phyloP scores from a whole-genome alignment of 805 yeast species.

The Brettanomyces sp. region DNA sequence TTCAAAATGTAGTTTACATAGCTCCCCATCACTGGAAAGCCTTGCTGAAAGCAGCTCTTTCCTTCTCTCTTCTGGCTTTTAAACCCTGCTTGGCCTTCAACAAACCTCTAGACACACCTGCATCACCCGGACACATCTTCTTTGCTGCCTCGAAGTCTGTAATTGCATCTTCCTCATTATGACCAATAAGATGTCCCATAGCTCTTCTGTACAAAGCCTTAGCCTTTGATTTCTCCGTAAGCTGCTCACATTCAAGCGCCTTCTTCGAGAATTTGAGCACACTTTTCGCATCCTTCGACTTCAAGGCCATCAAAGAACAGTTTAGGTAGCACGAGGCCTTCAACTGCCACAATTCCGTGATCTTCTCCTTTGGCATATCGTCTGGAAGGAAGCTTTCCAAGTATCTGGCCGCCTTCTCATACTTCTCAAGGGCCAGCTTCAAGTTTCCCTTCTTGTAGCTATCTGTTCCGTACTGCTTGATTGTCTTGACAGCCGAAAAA shows the following conservation, averaged over 20 bases:
- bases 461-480: slow-evolving; percentile 73
- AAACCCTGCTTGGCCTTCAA: slow-evolving; percentile 44
- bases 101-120: slow-evolving; percentile 58
- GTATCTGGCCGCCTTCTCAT: slow-evolving; percentile 62
- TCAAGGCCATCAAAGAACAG: slow-evolving; percentile 65
- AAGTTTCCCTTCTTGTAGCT: slow-evolving; percentile 59
- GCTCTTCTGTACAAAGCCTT: slow-evolving; percentile 88
- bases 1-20: no score
- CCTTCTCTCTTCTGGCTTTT: slow-evolving; percentile 51
- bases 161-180: slow-evolving; percentile 65
- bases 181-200: slow-evolving; percentile 50
- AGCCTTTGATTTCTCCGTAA: slow-evolving; percentile 61
- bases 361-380: slow-evolving; percentile 47
- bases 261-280: slow-evolving; percentile 53
- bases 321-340: slow-evolving; percentile 62
- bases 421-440: slow-evolving; percentile 53
- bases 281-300: slow-evolving; percentile 43
- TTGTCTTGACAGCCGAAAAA: slow-evolving; percentile 48
- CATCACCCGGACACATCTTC: slow-evolving; percentile 57
- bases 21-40: slow-evolving; percentile 34
- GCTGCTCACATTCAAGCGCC: slow-evolving; percentile 51
- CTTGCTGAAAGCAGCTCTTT: slow-evolving; percentile 66
- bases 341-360: slow-evolving; percentile 39
- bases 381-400: slow-evolving; percentile 69
- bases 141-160: slow-evolving; percentile 58